Base-by-base conservation (phyloP, 345 rosid genomes). In the Eucalyptus marginata region DNA sequence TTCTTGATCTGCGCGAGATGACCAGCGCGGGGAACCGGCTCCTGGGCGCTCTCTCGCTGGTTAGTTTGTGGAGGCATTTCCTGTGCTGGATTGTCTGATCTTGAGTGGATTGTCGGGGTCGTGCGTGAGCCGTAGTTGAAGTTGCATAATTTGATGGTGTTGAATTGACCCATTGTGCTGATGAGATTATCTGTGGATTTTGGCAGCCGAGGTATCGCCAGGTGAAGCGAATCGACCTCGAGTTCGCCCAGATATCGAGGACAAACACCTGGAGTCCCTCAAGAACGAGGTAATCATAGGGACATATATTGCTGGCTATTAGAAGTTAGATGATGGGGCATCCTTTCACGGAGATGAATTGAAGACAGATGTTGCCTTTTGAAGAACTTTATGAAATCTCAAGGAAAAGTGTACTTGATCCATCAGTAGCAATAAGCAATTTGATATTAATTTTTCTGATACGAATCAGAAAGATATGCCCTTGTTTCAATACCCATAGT, bases 211-310 rank as follows among this genome's bases (percentile, higher is more conserved):
- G 99, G 89, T 96, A 96, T 93, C 91, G 59, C 3, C 94, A 93
- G 89, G 91, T 96, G 92, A 95, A 94, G 93, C 93, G 94, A 80
- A 93, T 96, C 88, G 92, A 92, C 95, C 98, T 97, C 71, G 98
- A 97, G 91, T 97, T 97, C 91, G 95, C 98, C 1, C 99, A 95
- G 97, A 93, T 93, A 89, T 96, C 79, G 98, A 94, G 29, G 99
- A 96, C 88, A 89, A 49, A 44, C 99, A 96, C 94, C 94, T 97
- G 36, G 93, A 95, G 88, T 90, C 92, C 50, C 89, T 97, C 88
- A 92, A 91, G 91, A 89, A 87, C 90, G 89, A 90, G 97, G 99
- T 95, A 91, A 91, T 87, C 5, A 7, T 87, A 29, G 59, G 46
- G 54, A 49, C 66, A 9, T 51, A 71, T 86, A 71, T 24, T 36